phyloP scores from a whole-genome alignment of 2,329 filamentous ascomycete genomes.

The Colletotrichum lentis region DNA sequence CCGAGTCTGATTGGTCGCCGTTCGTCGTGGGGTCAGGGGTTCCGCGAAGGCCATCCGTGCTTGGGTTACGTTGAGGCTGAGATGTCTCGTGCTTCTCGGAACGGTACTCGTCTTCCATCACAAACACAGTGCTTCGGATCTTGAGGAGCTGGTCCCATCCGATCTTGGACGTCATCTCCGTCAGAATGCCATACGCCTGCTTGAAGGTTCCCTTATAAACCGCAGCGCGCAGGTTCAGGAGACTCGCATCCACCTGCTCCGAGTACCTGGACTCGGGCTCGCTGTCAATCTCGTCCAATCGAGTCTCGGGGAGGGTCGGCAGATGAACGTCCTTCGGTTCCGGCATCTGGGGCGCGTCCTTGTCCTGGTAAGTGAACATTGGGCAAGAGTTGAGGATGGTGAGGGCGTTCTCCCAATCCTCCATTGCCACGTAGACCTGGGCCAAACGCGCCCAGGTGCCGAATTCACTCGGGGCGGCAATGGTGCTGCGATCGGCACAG shows the following conservation, averaged over 20 bases:
- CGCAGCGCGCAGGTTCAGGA: constrained; percentile 85
- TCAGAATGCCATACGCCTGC: constrained; percentile 91
- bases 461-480: constrained; percentile 96
- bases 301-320: constrained; percentile 85
- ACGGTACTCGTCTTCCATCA: constrained; percentile 99
- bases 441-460: constrained; percentile 94
- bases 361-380: constrained; percentile 99
- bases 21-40: constrained; percentile 69
- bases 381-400: constrained; percentile 97
- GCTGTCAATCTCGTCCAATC: constrained; percentile 95
- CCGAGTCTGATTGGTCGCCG: constrained; percentile 49
- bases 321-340: constrained; percentile 88
- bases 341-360: constrained; percentile 93
- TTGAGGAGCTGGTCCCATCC: constrained; percentile 97
- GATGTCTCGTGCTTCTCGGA: constrained; percentile 78
- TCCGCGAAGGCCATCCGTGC: constrained; percentile 79
- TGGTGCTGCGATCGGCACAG: constrained; percentile 92
- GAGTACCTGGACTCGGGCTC: constrained; percentile 81
- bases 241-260: constrained; percentile 86
- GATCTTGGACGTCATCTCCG: constrained; percentile 94
- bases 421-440: constrained; percentile 91
- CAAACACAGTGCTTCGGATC: constrained; percentile 95
- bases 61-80: constrained; percentile 73
- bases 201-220: constrained; percentile 95
- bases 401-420: constrained; percentile 96